Evolutionary conservation across 2,329 filamentous ascomycete species (phyloP).

Genomic region (Arthrobotrys megalospora): DNA sequence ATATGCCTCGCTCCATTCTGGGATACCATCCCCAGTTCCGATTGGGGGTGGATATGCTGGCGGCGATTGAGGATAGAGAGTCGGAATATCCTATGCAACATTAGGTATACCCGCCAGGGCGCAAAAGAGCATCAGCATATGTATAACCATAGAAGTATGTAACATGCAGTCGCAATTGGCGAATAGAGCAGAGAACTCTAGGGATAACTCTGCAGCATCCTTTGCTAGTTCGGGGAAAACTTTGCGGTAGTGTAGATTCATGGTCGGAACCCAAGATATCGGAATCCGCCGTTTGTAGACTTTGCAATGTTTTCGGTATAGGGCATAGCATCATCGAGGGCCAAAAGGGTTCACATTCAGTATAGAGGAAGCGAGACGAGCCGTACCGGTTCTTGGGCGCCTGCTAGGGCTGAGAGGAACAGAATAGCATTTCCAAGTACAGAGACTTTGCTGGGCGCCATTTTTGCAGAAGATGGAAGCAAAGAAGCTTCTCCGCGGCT

Average conservation of each 20-base stretch:
- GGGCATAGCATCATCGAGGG: constrained; percentile 13
- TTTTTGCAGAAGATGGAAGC: constrained; percentile 41
- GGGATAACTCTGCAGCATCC: constrained; percentile 9
- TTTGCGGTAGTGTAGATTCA: constrained; percentile 25
- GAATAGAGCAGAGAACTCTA: constrained; percentile 9
- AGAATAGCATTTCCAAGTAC: constrained; percentile 58
- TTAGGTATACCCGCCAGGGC: constrained; percentile 5
- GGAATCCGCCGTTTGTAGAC: constrained; percentile 27
- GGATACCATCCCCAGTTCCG: constrained; percentile 65
- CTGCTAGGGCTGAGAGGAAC: constrained; percentile 59
- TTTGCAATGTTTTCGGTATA: constrained; percentile 1
- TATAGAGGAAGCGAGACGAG: constrained; percentile 52
- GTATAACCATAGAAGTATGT: neutral
- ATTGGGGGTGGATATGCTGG: constrained; percentile 60
- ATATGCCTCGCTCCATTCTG: constrained; percentile 79
- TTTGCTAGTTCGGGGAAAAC: constrained; percentile 50
- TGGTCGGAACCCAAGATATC: constrained; percentile 26
- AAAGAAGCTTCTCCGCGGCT: constrained; percentile 42
- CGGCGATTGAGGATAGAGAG: constrained; percentile 49
- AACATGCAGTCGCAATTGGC: constrained; percentile 34
- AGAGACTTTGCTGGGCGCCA: constrained; percentile 49
- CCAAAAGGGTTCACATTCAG: constrained; percentile 21
- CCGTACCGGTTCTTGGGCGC: constrained; percentile 60
- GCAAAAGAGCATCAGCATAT: constrained; percentile 49
- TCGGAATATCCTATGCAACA: constrained; percentile 50